A percentile compares a stretch with the other conserved stretches of the same genome.
phyloP scores from a whole-genome alignment of 805 yeast species.

The Yarrowia alimentaria region DNA sequence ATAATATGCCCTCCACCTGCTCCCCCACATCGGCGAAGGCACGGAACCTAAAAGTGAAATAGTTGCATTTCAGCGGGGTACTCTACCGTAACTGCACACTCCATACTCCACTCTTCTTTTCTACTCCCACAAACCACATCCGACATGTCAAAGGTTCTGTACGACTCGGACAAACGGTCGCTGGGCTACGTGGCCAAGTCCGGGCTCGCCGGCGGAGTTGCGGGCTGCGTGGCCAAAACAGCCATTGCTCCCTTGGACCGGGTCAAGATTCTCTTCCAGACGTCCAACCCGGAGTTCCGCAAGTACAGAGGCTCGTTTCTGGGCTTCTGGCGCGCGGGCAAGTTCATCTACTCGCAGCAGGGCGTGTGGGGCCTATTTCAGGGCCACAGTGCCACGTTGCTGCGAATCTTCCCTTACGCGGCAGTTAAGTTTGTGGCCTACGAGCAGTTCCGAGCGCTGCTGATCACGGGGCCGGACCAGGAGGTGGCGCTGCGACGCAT shows the following conservation, averaged over 20 bases:
- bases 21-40: constrained; percentile 25
- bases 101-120: background rate
- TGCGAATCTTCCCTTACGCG: constrained; percentile 94
- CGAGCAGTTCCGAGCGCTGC: constrained; percentile 78
- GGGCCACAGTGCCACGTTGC: constrained; percentile 91
- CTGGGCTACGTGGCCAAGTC: constrained; percentile 76
- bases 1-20: background rate
- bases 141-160: too few relatives aligned
- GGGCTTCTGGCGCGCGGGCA: constrained; percentile 74
- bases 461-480: constrained; percentile 70
- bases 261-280: constrained; percentile 91
- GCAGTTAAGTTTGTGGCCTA: constrained; percentile 95
- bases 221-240: constrained; percentile 96
- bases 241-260: constrained; percentile 93
- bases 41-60: too few relatives aligned
- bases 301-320: constrained; percentile 74
- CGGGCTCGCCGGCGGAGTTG: constrained; percentile 91
- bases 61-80: too few relatives aligned
- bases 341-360: constrained; percentile 61
- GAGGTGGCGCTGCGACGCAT: constrained; percentile 83
- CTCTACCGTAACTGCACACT: constrained; percentile 1
- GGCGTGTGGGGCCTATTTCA: constrained; percentile 83
- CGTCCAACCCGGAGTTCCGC: constrained; percentile 84
- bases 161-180: constrained; percentile 59
- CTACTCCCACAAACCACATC: background rate